phyloP scores from a whole-genome alignment of 2,329 filamentous ascomycete species.

The Cercospora nicotianae region DNA sequence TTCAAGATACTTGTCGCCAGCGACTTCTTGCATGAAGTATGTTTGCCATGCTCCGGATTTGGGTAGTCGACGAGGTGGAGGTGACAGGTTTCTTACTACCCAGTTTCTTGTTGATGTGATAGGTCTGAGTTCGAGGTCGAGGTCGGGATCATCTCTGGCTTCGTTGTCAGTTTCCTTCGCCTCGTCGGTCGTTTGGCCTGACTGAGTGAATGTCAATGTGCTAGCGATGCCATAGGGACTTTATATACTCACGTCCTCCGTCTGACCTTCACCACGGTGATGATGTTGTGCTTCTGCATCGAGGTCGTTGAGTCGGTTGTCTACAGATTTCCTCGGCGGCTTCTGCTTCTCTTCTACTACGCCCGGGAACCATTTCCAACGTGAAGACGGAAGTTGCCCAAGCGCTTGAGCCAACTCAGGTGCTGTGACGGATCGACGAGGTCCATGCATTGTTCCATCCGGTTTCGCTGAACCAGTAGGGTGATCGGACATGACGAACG shows the following conservation, averaged over 20 bases:
- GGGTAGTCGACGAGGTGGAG: constrained; percentile 14
- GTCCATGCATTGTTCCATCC: constrained; percentile 35
- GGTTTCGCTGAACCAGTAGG: constrained; percentile 24
- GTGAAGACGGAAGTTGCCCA: constrained; percentile 1
- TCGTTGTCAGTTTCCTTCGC: background rate
- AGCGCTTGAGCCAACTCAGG: constrained; percentile 25
- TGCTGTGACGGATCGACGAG: constrained; percentile 22
- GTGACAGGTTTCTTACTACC: background rate
- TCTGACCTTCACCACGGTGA: background rate
- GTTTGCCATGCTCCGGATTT: constrained; percentile 24
- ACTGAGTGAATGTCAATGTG: background rate
- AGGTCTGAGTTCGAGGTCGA: background rate
- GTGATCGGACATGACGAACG: constrained; percentile 1
- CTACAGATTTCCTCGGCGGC: background rate
- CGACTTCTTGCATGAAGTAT: constrained; percentile 33
- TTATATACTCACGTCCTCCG: background rate
- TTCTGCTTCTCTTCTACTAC: constrained; percentile 11
- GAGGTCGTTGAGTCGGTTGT: constrained; percentile 22
- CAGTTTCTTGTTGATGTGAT: background rate
- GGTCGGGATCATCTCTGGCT: background rate
- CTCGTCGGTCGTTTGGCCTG: background rate
- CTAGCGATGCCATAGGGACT: background rate
- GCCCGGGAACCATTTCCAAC: background rate
- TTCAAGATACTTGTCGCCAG: constrained; percentile 29
- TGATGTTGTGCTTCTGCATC: background rate